Base-by-base conservation (phyloP, 208 protist species). In the Tetramitus jugosus region DNA sequence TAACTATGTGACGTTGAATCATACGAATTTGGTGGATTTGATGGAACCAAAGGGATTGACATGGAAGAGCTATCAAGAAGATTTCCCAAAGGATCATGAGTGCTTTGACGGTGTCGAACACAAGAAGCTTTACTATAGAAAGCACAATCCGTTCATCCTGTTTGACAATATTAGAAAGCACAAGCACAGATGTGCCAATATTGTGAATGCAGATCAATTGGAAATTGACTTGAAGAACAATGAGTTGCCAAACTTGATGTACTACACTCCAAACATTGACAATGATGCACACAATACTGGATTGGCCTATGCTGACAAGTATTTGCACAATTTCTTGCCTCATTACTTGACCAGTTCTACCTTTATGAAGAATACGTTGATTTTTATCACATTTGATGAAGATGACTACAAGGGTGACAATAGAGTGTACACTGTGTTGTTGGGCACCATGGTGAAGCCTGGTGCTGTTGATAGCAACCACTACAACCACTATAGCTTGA, bases 261-360 rank as follows among this genome's bases (percentile, higher is more conserved):
- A 56, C 43, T 64, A 65, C 37, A 65, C 71, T 65, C 71, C 71
- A 76, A 76, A 76, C 43, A 76, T 76, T 45, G 42, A 53, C 7
- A 64, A 76, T n/a, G 71, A 76, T n/a, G 71, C 14, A n/a, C 71
- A 76, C 40, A n/a, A 76, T 64, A 76, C 71, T 42, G 35, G 39
- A 26, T 26, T 69, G 10, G 20, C 64, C 35, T 10, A 20, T 26
- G 64, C 64, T 10, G 10, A 10, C 20, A 69, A 69, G 20, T 69
- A 26, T 20, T 69, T 69, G 64, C 14, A 69, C 64, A 69, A 69
- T 10, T 69, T 69, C 20, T 26, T 56, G 10, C 10, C 10, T 56
- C 49, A 56, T 26, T 26, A 26, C 20, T 20, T 26, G 49, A 56
- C 49, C 20, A 56, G 49, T 56, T 56, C 20, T 10, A 56, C 49